These are phyloP conservation scores for Saussurea involucrata DNA, from an alignment of 129 eudicot species.

Conservation along the genomic window DNA sequence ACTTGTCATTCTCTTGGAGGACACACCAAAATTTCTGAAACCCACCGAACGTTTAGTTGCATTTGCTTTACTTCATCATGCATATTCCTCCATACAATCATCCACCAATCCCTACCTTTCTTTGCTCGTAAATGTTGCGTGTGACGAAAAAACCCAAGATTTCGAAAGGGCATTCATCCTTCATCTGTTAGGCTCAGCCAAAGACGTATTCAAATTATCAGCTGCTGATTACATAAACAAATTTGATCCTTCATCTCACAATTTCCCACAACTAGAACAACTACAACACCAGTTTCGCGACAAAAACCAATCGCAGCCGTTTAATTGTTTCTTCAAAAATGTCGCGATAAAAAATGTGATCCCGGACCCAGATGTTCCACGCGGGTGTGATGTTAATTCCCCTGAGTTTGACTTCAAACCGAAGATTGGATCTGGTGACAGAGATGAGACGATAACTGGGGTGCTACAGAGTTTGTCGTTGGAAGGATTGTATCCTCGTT, in stretches of 20 bases:
- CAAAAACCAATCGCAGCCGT: constrained; percentile 47
- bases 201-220: constrained; percentile 64
- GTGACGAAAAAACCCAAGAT: constrained; percentile 58
- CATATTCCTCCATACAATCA: constrained; percentile 64
- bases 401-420: constrained; percentile 78
- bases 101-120: constrained; percentile 72
- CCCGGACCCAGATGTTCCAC: constrained; percentile 87
- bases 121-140: constrained; percentile 53
- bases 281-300: constrained; percentile 60
- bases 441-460: constrained; percentile 57
- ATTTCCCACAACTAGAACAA: constrained; percentile 67
- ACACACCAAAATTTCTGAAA: constrained; percentile 47
- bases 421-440: constrained; percentile 78
- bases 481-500: constrained; percentile 76
- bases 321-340: constrained; percentile 53
- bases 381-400: constrained; percentile 65
- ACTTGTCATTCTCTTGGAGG: constrained; percentile 73
- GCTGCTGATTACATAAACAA: constrained; percentile 61
- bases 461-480: constrained; percentile 55
- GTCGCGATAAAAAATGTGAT: constrained; percentile 57
- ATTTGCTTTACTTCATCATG: constrained; percentile 64
- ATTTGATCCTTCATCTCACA: constrained; percentile 63
- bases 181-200: constrained; percentile 52
- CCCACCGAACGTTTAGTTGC: constrained; percentile 81
- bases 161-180: constrained; percentile 73